A percentile compares a stretch with the other conserved stretches of the same genome.
These are phyloP conservation scores for Phaeoacremonium minimum DNA, from an alignment of 2,329 filamentous ascomycete genomes.

Conservation along the genomic window DNA sequence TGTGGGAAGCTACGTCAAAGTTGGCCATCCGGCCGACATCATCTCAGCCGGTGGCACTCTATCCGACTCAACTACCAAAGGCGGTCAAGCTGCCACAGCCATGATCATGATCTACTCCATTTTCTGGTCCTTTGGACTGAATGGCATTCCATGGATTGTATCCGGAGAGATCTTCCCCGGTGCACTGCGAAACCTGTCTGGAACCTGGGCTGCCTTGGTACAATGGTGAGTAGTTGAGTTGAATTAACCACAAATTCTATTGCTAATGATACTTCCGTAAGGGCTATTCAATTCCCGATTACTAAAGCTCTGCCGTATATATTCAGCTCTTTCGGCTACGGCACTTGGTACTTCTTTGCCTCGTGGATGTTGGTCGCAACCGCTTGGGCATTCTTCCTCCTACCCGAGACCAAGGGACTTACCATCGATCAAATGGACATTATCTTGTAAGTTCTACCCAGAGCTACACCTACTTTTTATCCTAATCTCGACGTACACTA, in stretches of 20 bases:
- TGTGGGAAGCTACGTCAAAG: constrained; percentile 49
- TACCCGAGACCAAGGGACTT: constrained; percentile 52
- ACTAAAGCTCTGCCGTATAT: constrained; percentile 40
- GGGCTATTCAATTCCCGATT: constrained; percentile 35
- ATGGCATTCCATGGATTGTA: constrained; percentile 41
- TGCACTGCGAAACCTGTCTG: constrained; percentile 34
- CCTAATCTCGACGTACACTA: too few relatives aligned
- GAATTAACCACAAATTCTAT: neutral
- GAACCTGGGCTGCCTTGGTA: constrained; percentile 32
- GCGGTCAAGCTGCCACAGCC: constrained; percentile 48
- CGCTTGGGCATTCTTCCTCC: constrained; percentile 44
- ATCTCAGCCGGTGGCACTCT: constrained; percentile 35
- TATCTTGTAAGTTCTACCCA: constrained; percentile 12
- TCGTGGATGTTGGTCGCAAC: constrained; percentile 42
- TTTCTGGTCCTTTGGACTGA: constrained; percentile 42
- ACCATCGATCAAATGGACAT: constrained; percentile 48
- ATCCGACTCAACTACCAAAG: constrained; percentile 34
- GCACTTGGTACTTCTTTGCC: constrained; percentile 55
- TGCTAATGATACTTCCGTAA: neutral
- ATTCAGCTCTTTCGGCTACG: constrained; percentile 37
- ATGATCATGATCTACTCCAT: constrained; percentile 51
- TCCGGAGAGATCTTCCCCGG: constrained; percentile 40
- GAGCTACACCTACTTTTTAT: too few relatives aligned
- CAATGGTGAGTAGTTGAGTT: constrained; percentile 24
- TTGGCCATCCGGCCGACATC: constrained; percentile 39